phyloP scores from a whole-genome alignment of 129 eudicot species.

The Mikania micrantha region DNA sequence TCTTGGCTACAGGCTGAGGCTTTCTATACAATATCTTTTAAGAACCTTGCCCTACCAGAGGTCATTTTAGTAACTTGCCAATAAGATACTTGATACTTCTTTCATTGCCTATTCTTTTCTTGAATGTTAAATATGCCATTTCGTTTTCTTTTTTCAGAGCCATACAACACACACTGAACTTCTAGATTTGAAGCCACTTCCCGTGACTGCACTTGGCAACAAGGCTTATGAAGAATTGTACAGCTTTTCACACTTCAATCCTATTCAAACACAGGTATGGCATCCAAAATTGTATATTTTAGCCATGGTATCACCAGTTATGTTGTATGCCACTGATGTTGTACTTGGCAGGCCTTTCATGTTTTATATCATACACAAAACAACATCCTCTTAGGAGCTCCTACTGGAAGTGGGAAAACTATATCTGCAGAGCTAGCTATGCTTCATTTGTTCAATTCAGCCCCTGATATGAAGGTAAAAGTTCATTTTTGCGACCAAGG shows the following conservation, averaged over 20 bases:
- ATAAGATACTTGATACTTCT: background rate
- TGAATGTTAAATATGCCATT: background rate
- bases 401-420: conserved; percentile 99
- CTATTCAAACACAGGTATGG: conserved; percentile 93
- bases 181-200: conserved; percentile 93
- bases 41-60: conserved; percentile 93
- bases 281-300: background rate
- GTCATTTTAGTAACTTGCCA: conserved; percentile 28
- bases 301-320: background rate
- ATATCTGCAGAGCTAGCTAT: conserved; percentile 99
- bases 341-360: conserved; percentile 73
- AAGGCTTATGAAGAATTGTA: conserved; percentile 71
- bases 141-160: conserved; percentile 48
- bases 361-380: conserved; percentile 90
- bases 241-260: conserved; percentile 92
- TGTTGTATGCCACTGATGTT: conserved; percentile 13
- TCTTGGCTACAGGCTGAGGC: conserved; percentile 95
- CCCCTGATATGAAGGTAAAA: conserved; percentile 96
- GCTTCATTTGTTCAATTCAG: conserved; percentile 80
- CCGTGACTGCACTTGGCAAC: conserved; percentile 95
- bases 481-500: conserved; percentile 5
- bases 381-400: conserved; percentile 91
- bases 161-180: conserved; percentile 93
- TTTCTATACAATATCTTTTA: conserved; percentile 76
- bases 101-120: background rate